phyloP scores from a whole-genome alignment of 2,329 filamentous ascomycete genomes.

The Ophiostoma sp. region DNA sequence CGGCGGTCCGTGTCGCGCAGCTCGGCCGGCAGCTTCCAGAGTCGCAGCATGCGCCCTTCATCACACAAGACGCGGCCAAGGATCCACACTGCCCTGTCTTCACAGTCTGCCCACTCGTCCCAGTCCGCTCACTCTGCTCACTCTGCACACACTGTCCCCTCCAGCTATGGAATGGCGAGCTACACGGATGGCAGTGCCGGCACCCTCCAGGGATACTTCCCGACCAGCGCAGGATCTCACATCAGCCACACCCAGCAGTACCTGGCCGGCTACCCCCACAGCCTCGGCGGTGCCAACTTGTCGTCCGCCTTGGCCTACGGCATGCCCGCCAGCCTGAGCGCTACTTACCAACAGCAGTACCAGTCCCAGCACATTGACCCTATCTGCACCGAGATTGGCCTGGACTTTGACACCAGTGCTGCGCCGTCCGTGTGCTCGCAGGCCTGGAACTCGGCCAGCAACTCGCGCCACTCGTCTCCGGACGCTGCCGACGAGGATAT shows the following conservation, averaged over 20 bases:
- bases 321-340: not conserved
- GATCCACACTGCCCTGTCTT: not conserved
- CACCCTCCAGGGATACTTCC: not conserved
- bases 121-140: not conserved
- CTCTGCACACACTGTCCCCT: not conserved
- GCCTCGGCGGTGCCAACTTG: constrained; percentile 36
- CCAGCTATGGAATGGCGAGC: constrained; percentile 22
- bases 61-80: constrained; percentile 28
- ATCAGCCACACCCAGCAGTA: constrained; percentile 34
- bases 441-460: constrained; percentile 48
- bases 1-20: constrained; percentile 41
- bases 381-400: constrained; percentile 42
- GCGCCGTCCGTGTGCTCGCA: constrained; percentile 45
- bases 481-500: constrained; percentile 46
- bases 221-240: constrained; percentile 25
- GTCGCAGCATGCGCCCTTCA: not conserved
- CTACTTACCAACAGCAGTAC: constrained; percentile 9
- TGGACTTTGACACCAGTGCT: constrained; percentile 48
- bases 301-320: constrained; percentile 20
- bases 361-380: constrained; percentile 49
- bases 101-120: no score
- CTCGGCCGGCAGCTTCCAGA: constrained; percentile 39
- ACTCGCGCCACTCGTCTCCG: constrained; percentile 44
- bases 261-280: constrained; percentile 46
- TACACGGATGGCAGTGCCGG: constrained; percentile 29